phyloP scores from a whole-genome alignment of 768 basidiomycete genomes.

The Rhizopogon vesiculosus region DNA sequence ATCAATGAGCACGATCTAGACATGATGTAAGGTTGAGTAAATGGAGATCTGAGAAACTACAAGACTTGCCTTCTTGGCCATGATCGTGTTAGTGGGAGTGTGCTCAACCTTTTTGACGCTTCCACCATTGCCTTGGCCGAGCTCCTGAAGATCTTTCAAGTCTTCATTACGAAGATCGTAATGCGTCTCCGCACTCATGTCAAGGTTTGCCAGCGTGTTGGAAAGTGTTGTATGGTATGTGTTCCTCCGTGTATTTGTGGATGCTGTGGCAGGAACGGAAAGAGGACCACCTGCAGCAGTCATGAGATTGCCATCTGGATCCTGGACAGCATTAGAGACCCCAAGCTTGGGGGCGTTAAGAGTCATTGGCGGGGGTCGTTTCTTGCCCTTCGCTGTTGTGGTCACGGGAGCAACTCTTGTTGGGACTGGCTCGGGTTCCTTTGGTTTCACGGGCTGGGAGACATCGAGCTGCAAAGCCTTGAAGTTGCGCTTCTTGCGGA shows the following conservation, averaged over 20 bases:
- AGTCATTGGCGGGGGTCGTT: conserved; percentile 79
- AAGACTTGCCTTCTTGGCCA: conserved; percentile 91
- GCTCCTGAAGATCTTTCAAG: conserved; percentile 82
- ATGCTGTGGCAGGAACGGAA: conserved; percentile 49
- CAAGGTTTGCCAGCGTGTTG: conserved; percentile 80
- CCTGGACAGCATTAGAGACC: conserved; percentile 23
- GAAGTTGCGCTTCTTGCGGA: conserved; percentile 92
- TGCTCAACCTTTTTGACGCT: conserved; percentile 97
- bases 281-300: conserved; percentile 42
- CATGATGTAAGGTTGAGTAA: background rate
- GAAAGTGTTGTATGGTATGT: conserved; percentile 79
- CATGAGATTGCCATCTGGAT: conserved; percentile 39
- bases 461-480: conserved; percentile 78
- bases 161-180: conserved; percentile 86
- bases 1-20: conserved; percentile 90
- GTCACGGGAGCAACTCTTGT: conserved; percentile 42
- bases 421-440: conserved; percentile 39
- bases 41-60: background rate
- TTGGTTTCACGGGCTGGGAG: conserved; percentile 33
- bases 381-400: conserved; percentile 48
- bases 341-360: conserved; percentile 68
- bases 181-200: conserved; percentile 82
- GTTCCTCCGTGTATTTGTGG: conserved; percentile 53
- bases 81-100: conserved; percentile 81
- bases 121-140: conserved; percentile 96